Evolutionary conservation across 768 basidiomycete genomes (phyloP).

Genomic region (Leucocoprinus leucothites): DNA sequence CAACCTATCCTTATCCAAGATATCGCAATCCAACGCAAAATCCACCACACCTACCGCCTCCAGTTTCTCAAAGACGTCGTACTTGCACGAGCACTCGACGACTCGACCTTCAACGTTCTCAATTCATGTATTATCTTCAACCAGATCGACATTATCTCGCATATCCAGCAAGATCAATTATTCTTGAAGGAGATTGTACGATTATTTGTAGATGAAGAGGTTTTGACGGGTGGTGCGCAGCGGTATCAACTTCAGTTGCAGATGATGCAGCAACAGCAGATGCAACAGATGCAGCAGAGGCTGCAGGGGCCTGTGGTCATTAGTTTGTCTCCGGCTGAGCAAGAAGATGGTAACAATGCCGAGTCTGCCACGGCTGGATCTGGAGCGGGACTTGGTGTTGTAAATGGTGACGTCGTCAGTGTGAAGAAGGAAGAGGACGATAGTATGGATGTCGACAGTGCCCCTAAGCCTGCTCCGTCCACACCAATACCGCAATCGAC

Average conservation of each 20-base stretch:
- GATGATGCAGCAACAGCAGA: constrained; percentile 21
- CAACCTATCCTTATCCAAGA: constrained; percentile 87
- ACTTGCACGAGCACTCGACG: constrained; percentile 90
- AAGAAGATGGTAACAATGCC: not conserved
- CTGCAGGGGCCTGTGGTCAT: constrained; percentile 16
- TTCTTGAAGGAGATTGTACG: constrained; percentile 79
- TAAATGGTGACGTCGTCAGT: constrained; percentile 40
- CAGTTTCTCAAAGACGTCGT: constrained; percentile 99
- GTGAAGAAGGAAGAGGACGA: constrained; percentile 27
- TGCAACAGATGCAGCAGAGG: constrained; percentile 17
- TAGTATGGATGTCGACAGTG: constrained; percentile 39
- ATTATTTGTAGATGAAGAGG: constrained; percentile 71
- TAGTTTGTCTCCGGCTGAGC: constrained; percentile 7
- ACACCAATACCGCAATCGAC: constrained; percentile 13
- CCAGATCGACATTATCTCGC: constrained; percentile 95
- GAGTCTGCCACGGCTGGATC: not conserved
- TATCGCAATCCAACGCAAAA: constrained; percentile 71
- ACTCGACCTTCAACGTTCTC: constrained; percentile 94
- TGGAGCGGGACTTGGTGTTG: too few relatives aligned
- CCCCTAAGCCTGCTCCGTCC: constrained; percentile 13
- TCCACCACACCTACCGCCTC: constrained; percentile 95
- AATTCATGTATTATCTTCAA: constrained; percentile 98
- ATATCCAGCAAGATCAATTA: constrained; percentile 73
- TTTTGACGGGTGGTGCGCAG: constrained; percentile 37
- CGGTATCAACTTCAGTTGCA: constrained; percentile 18